Evolutionary conservation across 257 asterid genomes (phyloP).

Genomic region (Fraxinus americana): DNA sequence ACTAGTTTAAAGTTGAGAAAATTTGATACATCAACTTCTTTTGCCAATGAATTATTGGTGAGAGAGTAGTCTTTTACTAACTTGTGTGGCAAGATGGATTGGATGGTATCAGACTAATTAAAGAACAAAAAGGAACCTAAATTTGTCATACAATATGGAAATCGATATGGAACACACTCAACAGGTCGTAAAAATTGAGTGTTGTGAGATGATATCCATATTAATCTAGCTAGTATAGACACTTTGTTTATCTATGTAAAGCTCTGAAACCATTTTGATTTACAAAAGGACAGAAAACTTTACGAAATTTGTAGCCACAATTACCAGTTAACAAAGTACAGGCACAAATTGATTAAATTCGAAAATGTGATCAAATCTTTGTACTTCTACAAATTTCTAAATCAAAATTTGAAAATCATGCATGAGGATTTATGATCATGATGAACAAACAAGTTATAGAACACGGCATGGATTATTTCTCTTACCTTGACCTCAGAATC

Average conservation of each 20-base stretch:
- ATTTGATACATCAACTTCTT: neutral
- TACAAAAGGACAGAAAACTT: no score
- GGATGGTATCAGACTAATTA: neutral
- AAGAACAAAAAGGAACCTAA: neutral
- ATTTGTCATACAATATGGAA: no score
- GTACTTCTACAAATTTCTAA: neutral
- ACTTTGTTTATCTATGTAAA: no score
- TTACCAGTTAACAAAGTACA: neutral
- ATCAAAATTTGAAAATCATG: neutral
- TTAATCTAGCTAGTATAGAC: no score
- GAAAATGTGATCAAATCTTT: neutral
- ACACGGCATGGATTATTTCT: neutral
- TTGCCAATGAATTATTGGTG: neutral
- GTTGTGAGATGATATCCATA: no score
- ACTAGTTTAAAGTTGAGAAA: neutral
- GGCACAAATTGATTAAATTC: no score
- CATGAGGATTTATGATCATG: neutral
- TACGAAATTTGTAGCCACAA: no score
- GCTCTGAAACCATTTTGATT: no score
- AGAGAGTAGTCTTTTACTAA: neutral
- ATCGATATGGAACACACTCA: no score
- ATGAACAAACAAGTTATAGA: neutral
- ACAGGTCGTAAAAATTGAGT: no score
- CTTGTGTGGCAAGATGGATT: neutral
- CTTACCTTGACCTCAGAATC: slow-evolving; percentile 78